Conservation (phyloP, 129 eudicot genomes). For the Artemisia tridentata region DNA sequence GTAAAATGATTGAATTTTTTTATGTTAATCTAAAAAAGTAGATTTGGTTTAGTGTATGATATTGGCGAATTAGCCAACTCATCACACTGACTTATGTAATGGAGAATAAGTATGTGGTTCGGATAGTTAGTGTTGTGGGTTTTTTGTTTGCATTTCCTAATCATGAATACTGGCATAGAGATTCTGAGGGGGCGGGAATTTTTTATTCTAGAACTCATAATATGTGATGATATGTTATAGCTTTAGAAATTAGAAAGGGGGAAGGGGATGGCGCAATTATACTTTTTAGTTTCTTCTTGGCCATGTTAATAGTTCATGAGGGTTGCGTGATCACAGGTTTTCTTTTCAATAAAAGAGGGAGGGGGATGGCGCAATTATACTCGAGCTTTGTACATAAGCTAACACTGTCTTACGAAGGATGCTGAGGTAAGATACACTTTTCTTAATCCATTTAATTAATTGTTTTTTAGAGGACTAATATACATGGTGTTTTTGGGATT, state of each 20-base stretch:
- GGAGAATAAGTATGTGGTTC: no score
- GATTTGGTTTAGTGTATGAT: not conserved
- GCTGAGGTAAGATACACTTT: no score
- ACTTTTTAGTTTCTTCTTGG: not conserved
- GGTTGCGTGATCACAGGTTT: not conserved
- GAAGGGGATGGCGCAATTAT: not conserved
- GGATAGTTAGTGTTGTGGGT: no score
- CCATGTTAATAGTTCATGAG: not conserved
- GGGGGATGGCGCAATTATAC: no score
- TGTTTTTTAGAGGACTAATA: no score
- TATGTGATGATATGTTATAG: no score
- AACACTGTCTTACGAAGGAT: no score
- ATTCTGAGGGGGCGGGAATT: not conserved
- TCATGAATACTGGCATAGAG: not conserved
- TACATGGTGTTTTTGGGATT: no score
- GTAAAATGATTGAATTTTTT: no score
- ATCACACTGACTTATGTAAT: not conserved
- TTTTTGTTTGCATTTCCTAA: not conserved
- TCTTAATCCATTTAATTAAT: no score
- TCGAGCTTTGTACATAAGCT: no score
- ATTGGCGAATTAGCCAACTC: not conserved
- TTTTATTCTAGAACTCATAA: not conserved
- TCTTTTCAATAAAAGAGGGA: not conserved
- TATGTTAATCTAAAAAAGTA: not conserved
- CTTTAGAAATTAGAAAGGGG: no score